Conservation (phyloP, 768 basidiomycete genomes). For the Nidula microcarpa region DNA sequence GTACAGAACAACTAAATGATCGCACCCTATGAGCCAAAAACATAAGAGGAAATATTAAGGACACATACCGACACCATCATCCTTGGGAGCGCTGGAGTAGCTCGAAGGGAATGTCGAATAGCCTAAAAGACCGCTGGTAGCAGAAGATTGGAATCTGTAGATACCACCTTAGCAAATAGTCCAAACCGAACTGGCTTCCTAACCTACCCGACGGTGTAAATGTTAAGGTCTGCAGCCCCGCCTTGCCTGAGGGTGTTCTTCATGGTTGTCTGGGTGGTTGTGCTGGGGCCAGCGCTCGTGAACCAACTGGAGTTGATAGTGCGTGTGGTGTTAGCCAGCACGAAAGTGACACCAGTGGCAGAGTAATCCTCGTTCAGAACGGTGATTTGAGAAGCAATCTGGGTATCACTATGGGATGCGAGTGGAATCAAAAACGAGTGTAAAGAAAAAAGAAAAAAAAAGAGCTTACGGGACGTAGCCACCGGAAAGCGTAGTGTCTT, state of each 20-base stretch:
- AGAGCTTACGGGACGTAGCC: slow-evolving; percentile 38
- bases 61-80: slow-evolving; percentile 41
- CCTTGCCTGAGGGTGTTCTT: slow-evolving; percentile 43
- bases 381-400: slow-evolving; percentile 32
- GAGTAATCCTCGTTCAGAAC: slow-evolving; percentile 40
- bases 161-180: slow-evolving; percentile 1
- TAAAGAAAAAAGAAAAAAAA: background rate
- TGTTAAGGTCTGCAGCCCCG: slow-evolving; percentile 35
- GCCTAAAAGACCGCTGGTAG: slow-evolving; percentile 42
- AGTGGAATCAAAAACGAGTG: background rate
- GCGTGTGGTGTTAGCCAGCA: slow-evolving; percentile 34
- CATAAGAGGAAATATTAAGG: background rate
- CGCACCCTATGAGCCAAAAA: background rate
- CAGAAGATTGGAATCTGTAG: slow-evolving; percentile 30
- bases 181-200: no score
- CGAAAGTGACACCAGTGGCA: slow-evolving; percentile 30
- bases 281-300: slow-evolving; percentile 31
- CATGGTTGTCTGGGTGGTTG: slow-evolving; percentile 39
- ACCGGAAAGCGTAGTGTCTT: slow-evolving; percentile 23
- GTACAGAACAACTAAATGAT: slow-evolving; percentile 25
- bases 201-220: slow-evolving; percentile 46
- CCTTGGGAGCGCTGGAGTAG: slow-evolving; percentile 32
- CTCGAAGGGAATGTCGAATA: slow-evolving; percentile 50
- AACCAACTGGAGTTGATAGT: slow-evolving; percentile 47
- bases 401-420: slow-evolving; percentile 22